These are phyloP conservation scores for Lophiostoma macrostomum DNA, from an alignment of 495 filamentous ascomycete species.

Conservation along the genomic window DNA sequence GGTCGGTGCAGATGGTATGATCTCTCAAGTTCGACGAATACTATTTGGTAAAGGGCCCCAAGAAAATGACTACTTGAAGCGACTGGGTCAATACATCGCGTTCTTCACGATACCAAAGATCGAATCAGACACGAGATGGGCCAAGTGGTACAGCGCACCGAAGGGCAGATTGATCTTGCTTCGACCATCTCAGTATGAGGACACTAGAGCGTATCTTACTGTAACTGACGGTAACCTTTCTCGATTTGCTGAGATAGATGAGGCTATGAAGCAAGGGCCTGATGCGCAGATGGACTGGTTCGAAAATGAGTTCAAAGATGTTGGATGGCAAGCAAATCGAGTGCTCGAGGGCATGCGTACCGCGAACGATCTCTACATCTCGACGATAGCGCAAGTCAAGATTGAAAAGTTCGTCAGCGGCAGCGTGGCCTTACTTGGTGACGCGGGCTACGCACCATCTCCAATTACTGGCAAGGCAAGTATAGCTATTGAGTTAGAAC, in stretches of 20 bases:
- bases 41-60: slow-evolving; percentile 23
- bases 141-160: slow-evolving; percentile 23
- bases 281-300: no score
- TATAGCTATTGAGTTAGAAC: slow-evolving; percentile 29
- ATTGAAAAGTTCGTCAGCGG: no score
- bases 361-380: no score
- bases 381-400: no score
- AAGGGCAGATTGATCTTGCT: not conserved
- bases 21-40: slow-evolving; percentile 23
- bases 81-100: slow-evolving; percentile 28
- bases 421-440: no score
- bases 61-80: slow-evolving; percentile 10
- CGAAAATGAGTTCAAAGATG: no score
- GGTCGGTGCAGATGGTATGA: slow-evolving; percentile 34
- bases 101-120: slow-evolving; percentile 34
- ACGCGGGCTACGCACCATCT: no score
- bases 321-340: no score
- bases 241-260: not conserved
- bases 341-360: no score
- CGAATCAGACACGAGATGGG: not conserved
- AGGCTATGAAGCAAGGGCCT: not conserved
- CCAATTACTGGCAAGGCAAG: no score
- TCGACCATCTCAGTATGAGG: not conserved
- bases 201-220: slow-evolving; percentile 2
- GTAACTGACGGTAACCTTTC: not conserved